phyloP scores from a whole-genome alignment of 345 rosid genomes.

The Gossypium raimondii region DNA sequence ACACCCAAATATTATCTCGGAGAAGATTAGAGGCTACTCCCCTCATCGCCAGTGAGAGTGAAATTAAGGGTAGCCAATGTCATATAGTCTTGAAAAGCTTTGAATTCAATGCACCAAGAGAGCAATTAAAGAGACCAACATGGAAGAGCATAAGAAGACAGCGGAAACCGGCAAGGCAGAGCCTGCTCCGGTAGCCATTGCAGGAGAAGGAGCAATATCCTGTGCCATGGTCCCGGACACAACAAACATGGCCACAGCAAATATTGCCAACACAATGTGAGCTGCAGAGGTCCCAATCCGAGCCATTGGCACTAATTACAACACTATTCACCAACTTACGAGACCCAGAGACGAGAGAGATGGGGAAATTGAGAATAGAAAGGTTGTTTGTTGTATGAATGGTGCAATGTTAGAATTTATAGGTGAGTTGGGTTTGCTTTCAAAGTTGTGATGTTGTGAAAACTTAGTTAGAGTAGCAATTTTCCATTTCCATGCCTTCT shows the following conservation, averaged over 20 bases:
- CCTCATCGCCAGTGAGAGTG: not conserved
- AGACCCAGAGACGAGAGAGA: not conserved
- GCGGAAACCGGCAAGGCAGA: not conserved
- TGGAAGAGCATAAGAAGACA: not conserved
- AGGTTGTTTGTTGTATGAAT: not conserved
- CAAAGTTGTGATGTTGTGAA: not conserved
- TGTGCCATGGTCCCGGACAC: constrained; percentile 7
- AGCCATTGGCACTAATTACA: not conserved
- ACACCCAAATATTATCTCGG: not conserved
- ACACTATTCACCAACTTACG: not conserved
- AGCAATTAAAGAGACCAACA: constrained; percentile 5
- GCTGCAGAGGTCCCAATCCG: not conserved
- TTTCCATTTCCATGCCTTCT: not conserved
- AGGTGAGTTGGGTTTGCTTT: not conserved
- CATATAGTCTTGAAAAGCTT: not conserved
- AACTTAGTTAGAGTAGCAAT: not conserved
- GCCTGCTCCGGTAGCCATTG: not conserved
- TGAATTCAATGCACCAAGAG: not conserved
- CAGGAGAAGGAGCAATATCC: not conserved
- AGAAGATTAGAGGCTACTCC: not conserved
- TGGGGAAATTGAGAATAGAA: not conserved
- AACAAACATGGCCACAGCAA: constrained; percentile 5
- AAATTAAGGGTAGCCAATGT: not conserved
- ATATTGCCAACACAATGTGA: constrained; percentile 1
- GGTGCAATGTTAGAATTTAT: constrained; percentile 1